Evolutionary conservation across 1,139 yeast genomes (phyloP).

Genomic region (Suhomyces choctaworum): DNA sequence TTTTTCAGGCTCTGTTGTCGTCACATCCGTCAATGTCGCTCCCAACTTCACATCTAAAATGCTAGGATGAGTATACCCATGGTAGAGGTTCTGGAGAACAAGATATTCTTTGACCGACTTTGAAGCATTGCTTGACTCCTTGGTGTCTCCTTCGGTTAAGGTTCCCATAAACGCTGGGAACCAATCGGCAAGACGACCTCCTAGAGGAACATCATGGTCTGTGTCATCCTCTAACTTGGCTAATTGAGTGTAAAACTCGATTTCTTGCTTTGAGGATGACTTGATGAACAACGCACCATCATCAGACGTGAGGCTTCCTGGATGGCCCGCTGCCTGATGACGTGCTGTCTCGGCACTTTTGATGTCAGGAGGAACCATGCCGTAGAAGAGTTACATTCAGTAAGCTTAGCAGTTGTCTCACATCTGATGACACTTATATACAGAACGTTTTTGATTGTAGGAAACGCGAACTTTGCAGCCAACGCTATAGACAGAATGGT

Average conservation of each 20-base stretch:
- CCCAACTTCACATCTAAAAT: slow-evolving; percentile 87
- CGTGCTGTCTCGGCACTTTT: slow-evolving; percentile 8
- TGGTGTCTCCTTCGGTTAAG: slow-evolving; percentile 20
- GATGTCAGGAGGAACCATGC: neutral
- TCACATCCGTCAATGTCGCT: slow-evolving; percentile 61
- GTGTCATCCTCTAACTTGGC: slow-evolving; percentile 1
- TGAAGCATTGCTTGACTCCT: neutral
- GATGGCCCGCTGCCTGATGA: slow-evolving; percentile 87
- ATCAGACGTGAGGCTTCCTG: slow-evolving; percentile 61
- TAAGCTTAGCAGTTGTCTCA: too few species aligned
- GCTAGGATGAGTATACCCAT: slow-evolving; percentile 65
- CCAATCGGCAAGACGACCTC: slow-evolving; percentile 54
- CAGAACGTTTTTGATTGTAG: too few species aligned
- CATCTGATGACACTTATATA: too few species aligned
- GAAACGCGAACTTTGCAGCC: too few species aligned
- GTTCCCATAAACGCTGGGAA: slow-evolving; percentile 45
- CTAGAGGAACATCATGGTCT: slow-evolving; percentile 24
- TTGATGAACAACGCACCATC: slow-evolving; percentile 73
- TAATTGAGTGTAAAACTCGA: slow-evolving; percentile 59
- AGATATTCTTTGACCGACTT: slow-evolving; percentile 34
- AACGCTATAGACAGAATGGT: too few species aligned
- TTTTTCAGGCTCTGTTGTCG: slow-evolving; percentile 58
- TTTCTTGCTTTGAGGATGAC: slow-evolving; percentile 61
- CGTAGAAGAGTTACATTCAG: too few species aligned
- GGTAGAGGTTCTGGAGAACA: slow-evolving; percentile 73